Percentiles rank a stretch among this genome's conserved stretches.
Conservation (phyloP, 768 basidiomycete species). For the Boletus eberwhitei region DNA sequence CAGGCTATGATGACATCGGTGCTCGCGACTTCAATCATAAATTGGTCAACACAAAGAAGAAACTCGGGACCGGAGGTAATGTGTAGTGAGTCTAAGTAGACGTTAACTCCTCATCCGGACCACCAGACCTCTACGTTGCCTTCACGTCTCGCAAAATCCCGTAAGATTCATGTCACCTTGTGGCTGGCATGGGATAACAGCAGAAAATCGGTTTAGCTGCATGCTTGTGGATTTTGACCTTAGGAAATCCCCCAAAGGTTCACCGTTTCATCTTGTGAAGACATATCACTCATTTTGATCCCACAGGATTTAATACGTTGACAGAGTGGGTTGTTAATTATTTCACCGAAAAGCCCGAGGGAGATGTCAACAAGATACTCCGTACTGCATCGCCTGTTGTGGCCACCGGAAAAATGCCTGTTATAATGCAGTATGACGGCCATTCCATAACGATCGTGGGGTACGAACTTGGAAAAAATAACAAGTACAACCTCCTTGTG, state of each 20-base stretch:
- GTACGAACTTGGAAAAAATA: constrained; percentile 64
- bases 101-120: background rate
- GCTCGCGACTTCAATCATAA: constrained; percentile 51
- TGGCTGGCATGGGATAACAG: background rate
- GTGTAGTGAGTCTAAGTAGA: background rate
- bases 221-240: constrained; percentile 66
- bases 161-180: constrained; percentile 42
- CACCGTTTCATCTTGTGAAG: background rate
- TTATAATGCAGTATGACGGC: constrained; percentile 79
- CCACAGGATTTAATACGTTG: constrained; percentile 45
- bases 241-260: constrained; percentile 43
- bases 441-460: constrained; percentile 89
- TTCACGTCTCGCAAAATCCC: constrained; percentile 78
- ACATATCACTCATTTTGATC: background rate
- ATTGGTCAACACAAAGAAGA: constrained; percentile 58
- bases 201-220: constrained; percentile 36
- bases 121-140: constrained; percentile 70
- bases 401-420: constrained; percentile 65
- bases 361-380: constrained; percentile 52
- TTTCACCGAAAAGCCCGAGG: constrained; percentile 45
- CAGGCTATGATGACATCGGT: constrained; percentile 75
- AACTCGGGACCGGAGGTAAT: constrained; percentile 79
- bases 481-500: constrained; percentile 58
- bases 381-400: constrained; percentile 49
- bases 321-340: constrained; percentile 75